Percentiles rank a stretch among this genome's conserved stretches.
These are phyloP conservation scores for Penicillium aurantiogriseum DNA, from an alignment of 2,329 filamentous ascomycete genomes.

Conservation along the genomic window DNA sequence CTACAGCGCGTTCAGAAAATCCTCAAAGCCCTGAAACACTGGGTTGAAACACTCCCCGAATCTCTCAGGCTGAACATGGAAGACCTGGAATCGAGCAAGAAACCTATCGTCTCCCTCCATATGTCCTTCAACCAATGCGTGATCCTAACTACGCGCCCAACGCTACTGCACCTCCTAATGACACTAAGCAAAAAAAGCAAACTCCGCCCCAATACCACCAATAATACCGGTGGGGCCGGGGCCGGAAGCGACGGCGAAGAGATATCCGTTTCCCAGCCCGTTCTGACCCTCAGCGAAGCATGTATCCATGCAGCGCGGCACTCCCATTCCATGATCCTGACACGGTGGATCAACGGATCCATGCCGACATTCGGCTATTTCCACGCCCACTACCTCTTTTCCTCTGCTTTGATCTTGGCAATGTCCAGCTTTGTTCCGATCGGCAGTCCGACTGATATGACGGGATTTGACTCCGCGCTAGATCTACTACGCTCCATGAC, in stretches of 20 bases:
- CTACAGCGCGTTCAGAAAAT: constrained; percentile 43
- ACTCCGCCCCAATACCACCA: background rate
- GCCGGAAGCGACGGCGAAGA: background rate
- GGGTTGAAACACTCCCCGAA: constrained; percentile 39
- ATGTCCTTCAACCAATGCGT: constrained; percentile 44
- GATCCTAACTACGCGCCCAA: constrained; percentile 41
- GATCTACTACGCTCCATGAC: constrained; percentile 35
- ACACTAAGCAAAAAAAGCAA: constrained; percentile 26
- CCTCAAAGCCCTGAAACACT: constrained; percentile 39
- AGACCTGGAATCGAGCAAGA: constrained; percentile 34
- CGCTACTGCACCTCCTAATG: constrained; percentile 41
- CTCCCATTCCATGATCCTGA: constrained; percentile 39
- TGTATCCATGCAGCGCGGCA: constrained; percentile 41
- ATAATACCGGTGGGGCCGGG: background rate
- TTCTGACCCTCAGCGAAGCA: constrained; percentile 38
- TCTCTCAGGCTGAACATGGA: constrained; percentile 35
- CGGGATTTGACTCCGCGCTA: constrained; percentile 33
- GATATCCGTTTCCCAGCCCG: constrained; percentile 37
- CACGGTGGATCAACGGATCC: constrained; percentile 40
- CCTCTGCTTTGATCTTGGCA: constrained; percentile 38
- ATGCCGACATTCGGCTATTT: constrained; percentile 43
- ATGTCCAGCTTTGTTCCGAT: constrained; percentile 39
- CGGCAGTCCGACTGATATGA: constrained; percentile 31
- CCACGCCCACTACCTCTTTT: constrained; percentile 43
- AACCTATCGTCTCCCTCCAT: constrained; percentile 36